Base-by-base conservation (phyloP, 2,329 filamentous ascomycete species). In the Sclerotinia spermophila region DNA sequence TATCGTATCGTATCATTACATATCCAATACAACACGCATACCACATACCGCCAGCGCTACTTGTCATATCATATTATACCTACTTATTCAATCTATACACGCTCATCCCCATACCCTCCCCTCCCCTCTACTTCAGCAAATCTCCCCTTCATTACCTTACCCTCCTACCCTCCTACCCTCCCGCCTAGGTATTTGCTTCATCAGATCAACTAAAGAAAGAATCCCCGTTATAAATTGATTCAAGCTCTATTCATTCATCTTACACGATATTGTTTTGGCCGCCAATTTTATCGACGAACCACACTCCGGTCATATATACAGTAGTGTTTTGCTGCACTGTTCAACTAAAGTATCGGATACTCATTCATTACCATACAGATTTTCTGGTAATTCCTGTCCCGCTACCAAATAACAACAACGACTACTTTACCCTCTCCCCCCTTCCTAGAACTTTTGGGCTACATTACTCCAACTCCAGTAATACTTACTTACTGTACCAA, bases 321-420 rank as follows among this genome's bases (percentile, higher is more conserved):
- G n/a, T 59, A 51, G 44, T 64, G 61, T 64, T 53, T 53, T 24
- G 44, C 44, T 64, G 61, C 61, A 51, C 61, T 64, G 44, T 64
- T 64, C 44, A 51, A 51, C 27, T 21, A 35, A 13, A 42, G n/a
- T n/a, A n/a, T n/a, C n/a, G n/a, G 61, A 45, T 21, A 64, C 58
- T 27, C 58, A 6, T 15, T 10, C 17, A n/a, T n/a, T n/a, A n/a
- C 58, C 58, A 42, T 42, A 64, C 44, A 38, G 24, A 38, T 51
- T 35, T 5, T 38, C 33, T 51, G 11, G 44, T 24, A 51, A 51
- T 64, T 51, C n/a, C 61, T 44, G 44, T 17, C 61, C 61, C 24
- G 30, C 61, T 64, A 51, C 61, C 61, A 38, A 51, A 51, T 19
- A 38, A 38, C 33, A 51, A 27, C 58, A 53, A 44, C 58, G 5